Percentiles rank a stretch among this genome's conserved stretches.
These are phyloP conservation scores for Anthracocystis panici-leucophaei DNA, from an alignment of 1,284 basidiomycete species.

Conservation along the genomic window DNA sequence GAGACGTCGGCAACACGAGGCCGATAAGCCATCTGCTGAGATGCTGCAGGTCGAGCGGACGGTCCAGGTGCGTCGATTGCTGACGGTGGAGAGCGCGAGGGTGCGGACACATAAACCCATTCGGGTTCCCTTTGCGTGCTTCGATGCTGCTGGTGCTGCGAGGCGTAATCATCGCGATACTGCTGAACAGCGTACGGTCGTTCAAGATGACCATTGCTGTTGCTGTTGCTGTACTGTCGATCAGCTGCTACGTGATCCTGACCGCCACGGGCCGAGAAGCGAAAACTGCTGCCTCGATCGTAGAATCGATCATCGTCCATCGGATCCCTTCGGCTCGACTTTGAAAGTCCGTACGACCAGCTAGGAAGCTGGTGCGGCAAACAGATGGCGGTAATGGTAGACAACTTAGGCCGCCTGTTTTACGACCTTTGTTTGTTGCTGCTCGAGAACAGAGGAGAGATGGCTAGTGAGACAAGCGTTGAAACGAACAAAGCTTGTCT, in stretches of 20 bases:
- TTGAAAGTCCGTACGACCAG: slow-evolving; percentile 34
- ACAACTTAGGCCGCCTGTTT: slow-evolving; percentile 21
- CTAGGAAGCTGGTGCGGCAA: slow-evolving; percentile 41
- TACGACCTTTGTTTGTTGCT: slow-evolving; percentile 35
- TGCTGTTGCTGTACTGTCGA: neutral
- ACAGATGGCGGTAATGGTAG: slow-evolving; percentile 39
- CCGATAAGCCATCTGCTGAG: slow-evolving; percentile 18
- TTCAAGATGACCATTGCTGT: neutral
- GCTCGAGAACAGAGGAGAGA: neutral
- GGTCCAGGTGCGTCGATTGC: neutral
- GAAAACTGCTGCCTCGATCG: slow-evolving; percentile 26
- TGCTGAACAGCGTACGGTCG: neutral
- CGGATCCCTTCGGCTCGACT: slow-evolving; percentile 35
- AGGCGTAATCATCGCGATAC: slow-evolving; percentile 5
- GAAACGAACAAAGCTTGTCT: neutral
- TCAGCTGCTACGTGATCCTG: neutral
- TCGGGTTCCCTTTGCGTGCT: slow-evolving; percentile 6
- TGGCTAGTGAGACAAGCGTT: neutral
- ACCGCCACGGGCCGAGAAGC: slow-evolving; percentile 22
- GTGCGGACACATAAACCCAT: slow-evolving; percentile 11
- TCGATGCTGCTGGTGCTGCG: slow-evolving; percentile 10
- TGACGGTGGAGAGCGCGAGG: slow-evolving; percentile 26
- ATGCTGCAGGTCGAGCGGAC: neutral
- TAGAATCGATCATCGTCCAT: slow-evolving; percentile 44
- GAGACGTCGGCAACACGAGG: neutral